phyloP scores from a whole-genome alignment of 441 rosid genomes.

The Isatis lusitanica region DNA sequence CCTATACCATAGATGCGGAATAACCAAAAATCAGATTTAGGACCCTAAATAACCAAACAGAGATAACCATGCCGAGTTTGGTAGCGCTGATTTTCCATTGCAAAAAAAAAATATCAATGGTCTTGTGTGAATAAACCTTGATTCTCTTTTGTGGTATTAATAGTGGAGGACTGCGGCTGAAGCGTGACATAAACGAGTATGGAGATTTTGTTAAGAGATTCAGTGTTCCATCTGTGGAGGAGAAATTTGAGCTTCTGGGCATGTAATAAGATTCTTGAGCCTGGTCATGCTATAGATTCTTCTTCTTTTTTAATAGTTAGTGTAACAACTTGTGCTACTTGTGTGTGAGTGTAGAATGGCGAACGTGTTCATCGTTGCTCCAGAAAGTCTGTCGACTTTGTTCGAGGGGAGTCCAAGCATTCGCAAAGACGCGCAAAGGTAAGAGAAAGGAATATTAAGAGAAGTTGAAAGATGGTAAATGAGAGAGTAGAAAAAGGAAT shows the following conservation, averaged over 20 bases:
- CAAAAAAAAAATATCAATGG: not conserved
- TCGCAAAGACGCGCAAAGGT: constrained; percentile 93
- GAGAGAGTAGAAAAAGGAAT: not conserved
- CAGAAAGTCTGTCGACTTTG: constrained; percentile 90
- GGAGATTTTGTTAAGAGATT: constrained; percentile 86
- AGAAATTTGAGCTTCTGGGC: constrained; percentile 93
- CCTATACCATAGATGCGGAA: not conserved
- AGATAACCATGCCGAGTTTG: constrained; percentile 3
- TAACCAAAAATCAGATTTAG: not conserved
- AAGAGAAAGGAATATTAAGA: constrained; percentile 3
- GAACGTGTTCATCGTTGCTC: constrained; percentile 93
- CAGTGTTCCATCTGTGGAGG: constrained; percentile 88
- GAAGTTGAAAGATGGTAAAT: not conserved
- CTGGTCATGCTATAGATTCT: not conserved
- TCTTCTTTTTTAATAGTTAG: not conserved
- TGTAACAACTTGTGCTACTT: not conserved
- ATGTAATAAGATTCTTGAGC: constrained; percentile 60
- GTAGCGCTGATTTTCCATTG: not conserved
- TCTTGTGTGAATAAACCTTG: constrained; percentile 8
- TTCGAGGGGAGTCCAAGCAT: constrained; percentile 96
- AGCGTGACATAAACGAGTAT: constrained; percentile 95
- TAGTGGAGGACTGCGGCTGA: constrained; percentile 95
- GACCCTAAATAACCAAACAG: not conserved
- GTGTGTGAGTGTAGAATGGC: constrained; percentile 68
- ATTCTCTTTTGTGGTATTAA: constrained; percentile 11